Base-by-base conservation (phyloP, 1,139 yeast species). In the Taiozyma onychis region DNA sequence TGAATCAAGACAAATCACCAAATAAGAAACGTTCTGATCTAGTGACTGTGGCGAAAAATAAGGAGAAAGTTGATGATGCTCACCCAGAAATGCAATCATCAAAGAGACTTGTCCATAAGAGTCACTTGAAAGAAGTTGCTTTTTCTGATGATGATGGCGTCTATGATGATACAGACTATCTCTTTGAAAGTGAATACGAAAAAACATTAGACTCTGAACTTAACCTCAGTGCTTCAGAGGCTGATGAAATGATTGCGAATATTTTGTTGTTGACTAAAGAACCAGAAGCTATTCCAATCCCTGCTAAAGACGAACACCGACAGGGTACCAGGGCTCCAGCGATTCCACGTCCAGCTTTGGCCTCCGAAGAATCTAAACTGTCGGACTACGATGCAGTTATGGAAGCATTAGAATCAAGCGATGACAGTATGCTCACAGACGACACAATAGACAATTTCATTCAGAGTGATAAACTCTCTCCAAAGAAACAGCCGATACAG, bases 401-500 rank as follows among this genome's bases (percentile, higher is more conserved):
- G 28, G 43, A 39, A 14, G 43, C 43, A 11, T n/a, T 39, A 8
- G 43, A 39, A 14, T 39, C 13, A 6, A 22, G n/a, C 16, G 43
- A 39, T 39, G 41, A 37, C 24, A 37, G 41, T 21, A 18, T 37
- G 7, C 13, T 9, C 6, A 37, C 24, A n/a, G 41, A 37, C n/a
- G 24, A 37, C 41, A 37, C 41, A 18, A 37, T 37, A 18, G 35
- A 32, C 24, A 18, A 37, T 18, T 16, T 37, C 14, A 37, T 37
- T 10, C 41, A 37, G 32, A 41, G 21, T 22, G 32, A 41, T 9
- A 18, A 42, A 42, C 9, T 26, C 14, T 27, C 30, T 5, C 30
- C 22, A 27, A 42, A 24, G 35, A 42, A 24, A 26, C 30, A n/a
- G n/a, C 18, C 34, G 44, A 11, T 42, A 76, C 85, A 6, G 76